Conservation (phyloP, 2,329 filamentous ascomycete species). For the Tolypocladium tropicale region DNA sequence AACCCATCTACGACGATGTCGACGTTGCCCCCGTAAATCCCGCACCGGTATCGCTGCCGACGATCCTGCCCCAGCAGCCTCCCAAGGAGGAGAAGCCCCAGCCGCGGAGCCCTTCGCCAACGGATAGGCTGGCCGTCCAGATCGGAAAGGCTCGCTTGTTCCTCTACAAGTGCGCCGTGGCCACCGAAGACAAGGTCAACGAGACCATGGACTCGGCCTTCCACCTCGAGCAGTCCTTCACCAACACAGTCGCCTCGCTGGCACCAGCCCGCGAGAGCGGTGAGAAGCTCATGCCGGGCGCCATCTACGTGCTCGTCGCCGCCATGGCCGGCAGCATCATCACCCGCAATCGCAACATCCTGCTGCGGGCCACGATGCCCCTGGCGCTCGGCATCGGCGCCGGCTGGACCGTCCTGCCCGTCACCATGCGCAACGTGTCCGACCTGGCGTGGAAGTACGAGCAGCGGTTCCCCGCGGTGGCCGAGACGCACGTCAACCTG, state of each 20-base stretch:
- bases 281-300: conserved; percentile 81
- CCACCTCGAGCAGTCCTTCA: conserved; percentile 79
- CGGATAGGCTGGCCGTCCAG: conserved; percentile 77
- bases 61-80: conserved; percentile 18
- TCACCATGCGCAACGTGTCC: conserved; percentile 83
- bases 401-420: conserved; percentile 74
- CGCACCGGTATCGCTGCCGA: conserved; percentile 16
- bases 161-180: conserved; percentile 64
- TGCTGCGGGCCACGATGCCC: conserved; percentile 69
- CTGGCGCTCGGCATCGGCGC: conserved; percentile 71
- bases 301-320: conserved; percentile 85
- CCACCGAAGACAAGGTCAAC: conserved; percentile 77
- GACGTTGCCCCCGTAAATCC: conserved; percentile 29
- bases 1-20: conserved; percentile 74
- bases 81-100: conserved; percentile 22
- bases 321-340: conserved; percentile 93
- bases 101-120: conserved; percentile 58
- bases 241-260: conserved; percentile 76
- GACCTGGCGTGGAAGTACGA: conserved; percentile 89
- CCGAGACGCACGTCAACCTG: conserved; percentile 67
- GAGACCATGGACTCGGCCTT: conserved; percentile 69
- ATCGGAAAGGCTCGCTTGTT: conserved; percentile 72
- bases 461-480: conserved; percentile 73
- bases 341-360: conserved; percentile 74
- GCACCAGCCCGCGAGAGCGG: conserved; percentile 77